Evolutionary conservation across 805 yeast genomes (phyloP), one percentile per base, ranked within the genome.

Genomic region (Suhomyces vadensis): DNA sequence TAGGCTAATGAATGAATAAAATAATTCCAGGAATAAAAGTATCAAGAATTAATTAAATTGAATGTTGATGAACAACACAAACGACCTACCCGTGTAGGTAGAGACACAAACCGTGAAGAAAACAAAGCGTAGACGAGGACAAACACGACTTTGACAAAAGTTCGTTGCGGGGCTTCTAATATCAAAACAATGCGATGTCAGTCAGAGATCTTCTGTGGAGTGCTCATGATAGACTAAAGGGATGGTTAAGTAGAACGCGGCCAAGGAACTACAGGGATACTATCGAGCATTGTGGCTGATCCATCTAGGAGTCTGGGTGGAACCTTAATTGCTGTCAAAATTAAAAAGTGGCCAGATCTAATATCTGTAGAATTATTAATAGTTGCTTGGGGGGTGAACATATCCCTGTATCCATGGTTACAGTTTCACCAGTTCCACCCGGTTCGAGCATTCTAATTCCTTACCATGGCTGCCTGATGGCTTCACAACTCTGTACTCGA

Each of bases 141-240:
- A 37, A 37, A 37, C 39, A 37, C 39, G 39, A 37, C 31, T 17
- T 14, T n/a, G 13, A 11, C 6, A 17, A 21, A 37, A 37, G 14
- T 23, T 35, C 38, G 22, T 22, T 13, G n/a, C 31, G 39, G 39
- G 31, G 31, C 31, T 23, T n/a, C n/a, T 31, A 8, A 16, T 6
- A 9, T 20, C 16, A 2, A 26, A 14, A 37, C 22, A 26, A 37
- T 26, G 20, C 27, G 13, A 13, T 10, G 16, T 27, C 31, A 13
- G 31, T n/a, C n/a, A 27, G 6, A 13, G 19, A 23, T 35, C 29
- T 35, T 35, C 39, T 11, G 27, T 35, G 39, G 22, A 8, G 37
- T 22, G 39, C 39, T 35, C 27, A 11, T 35, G 23, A 22, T 35
- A 23, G 25, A 23, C 25, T 23, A 23, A 23, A 23, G 25, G 25